These are phyloP conservation scores for Flaveria bidentis DNA, from an alignment of 129 eudicot genomes.

Conservation along the genomic window DNA sequence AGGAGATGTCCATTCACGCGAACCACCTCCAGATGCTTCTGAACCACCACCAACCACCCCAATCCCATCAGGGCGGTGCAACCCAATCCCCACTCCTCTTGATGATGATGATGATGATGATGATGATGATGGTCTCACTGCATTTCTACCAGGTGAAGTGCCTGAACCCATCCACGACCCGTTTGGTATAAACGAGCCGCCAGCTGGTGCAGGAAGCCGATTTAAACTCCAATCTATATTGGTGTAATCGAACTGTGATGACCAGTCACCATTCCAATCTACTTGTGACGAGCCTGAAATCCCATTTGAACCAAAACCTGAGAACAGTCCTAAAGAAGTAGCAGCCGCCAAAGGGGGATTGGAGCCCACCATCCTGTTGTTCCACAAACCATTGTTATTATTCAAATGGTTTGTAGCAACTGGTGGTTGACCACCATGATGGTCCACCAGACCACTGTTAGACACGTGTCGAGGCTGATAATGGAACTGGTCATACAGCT, in stretches of 20 bases:
- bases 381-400: conserved; percentile 49
- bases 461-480: conserved; percentile 31
- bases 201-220: conserved; percentile 36
- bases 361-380: conserved; percentile 37
- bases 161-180: conserved; percentile 56
- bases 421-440: conserved; percentile 32
- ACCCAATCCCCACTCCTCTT: conserved; percentile 26
- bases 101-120: conserved; percentile 29
- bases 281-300: conserved; percentile 59
- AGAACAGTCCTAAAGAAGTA: conserved; percentile 76
- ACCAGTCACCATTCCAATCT: conserved; percentile 68
- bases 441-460: neutral
- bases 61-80: conserved; percentile 44
- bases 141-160: conserved; percentile 36
- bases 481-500: conserved; percentile 48
- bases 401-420: conserved; percentile 34
- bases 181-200: conserved; percentile 36
- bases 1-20: conserved; percentile 91
- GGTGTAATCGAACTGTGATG: conserved; percentile 60
- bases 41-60: conserved; percentile 34
- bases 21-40: conserved; percentile 52
- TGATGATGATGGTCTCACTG: conserved; percentile 46
- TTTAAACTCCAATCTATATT: conserved; percentile 87
- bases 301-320: conserved; percentile 64
- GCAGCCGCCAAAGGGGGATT: conserved; percentile 74